A percentile compares a stretch with the other conserved stretches of the same genome.
phyloP scores from a whole-genome alignment of 441 rosid genomes.

The Pelargonium australe region DNA sequence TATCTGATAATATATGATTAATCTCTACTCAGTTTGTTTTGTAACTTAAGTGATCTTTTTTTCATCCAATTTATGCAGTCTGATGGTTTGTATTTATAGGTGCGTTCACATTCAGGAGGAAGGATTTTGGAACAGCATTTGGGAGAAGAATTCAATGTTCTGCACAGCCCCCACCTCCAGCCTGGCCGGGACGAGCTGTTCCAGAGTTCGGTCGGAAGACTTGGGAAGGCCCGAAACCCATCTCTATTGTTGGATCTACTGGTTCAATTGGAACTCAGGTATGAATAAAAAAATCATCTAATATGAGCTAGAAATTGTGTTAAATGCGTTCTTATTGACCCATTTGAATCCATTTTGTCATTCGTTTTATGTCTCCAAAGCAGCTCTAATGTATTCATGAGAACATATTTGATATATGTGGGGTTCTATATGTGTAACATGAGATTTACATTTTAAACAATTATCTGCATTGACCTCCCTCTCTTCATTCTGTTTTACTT shows the following conservation, averaged over 20 bases:
- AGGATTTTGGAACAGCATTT: slow-evolving; percentile 28
- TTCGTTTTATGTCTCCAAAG: no score
- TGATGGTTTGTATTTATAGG: slow-evolving; percentile 32
- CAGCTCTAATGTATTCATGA: no score
- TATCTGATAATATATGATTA: no score
- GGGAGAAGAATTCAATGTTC: slow-evolving; percentile 59
- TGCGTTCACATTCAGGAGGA: slow-evolving; percentile 44
- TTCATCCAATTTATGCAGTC: neutral
- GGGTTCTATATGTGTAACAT: no score
- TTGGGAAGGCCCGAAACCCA: slow-evolving; percentile 85
- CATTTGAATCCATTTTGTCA: neutral
- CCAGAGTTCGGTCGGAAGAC: slow-evolving; percentile 49
- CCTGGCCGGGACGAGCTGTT: slow-evolving; percentile 89
- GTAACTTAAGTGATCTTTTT: neutral
- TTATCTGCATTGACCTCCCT: no score
- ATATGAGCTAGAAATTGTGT: neutral
- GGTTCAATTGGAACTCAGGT: slow-evolving; percentile 99
- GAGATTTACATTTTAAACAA: no score
- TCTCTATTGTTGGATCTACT: slow-evolving; percentile 85
- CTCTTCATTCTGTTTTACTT: no score
- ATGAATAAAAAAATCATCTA: neutral
- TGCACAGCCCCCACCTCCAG: slow-evolving; percentile 59
- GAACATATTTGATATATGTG: no score
- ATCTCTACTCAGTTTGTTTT: neutral
- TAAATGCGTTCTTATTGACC: neutral